A percentile compares a stretch with the other conserved stretches of the same genome.
These are phyloP conservation scores for Pseudocercospora ulei DNA, from an alignment of 2,329 filamentous ascomycete species.

Conservation along the genomic window DNA sequence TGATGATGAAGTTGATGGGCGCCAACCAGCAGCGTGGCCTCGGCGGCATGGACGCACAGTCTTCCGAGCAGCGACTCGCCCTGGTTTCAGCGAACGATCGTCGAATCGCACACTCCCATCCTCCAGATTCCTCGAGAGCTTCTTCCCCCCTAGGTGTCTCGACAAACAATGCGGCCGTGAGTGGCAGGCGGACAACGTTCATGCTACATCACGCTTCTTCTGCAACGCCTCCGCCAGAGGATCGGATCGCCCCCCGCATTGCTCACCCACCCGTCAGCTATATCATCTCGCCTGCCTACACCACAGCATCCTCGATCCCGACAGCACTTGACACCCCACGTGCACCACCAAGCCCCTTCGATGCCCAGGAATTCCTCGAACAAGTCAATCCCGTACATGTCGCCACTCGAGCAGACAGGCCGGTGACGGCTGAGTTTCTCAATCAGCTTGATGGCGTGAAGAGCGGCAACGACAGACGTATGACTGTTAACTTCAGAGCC, in stretches of 20 bases:
- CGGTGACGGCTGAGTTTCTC: neutral
- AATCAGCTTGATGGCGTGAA: constrained; percentile 4
- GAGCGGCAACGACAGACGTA: neutral
- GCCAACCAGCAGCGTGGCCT: neutral
- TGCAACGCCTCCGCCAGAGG: neutral
- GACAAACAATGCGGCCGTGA: neutral
- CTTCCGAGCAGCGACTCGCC: neutral
- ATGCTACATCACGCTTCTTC: constrained; percentile 1
- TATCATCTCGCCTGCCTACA: neutral
- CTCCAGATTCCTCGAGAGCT: neutral
- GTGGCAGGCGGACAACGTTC: neutral
- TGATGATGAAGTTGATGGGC: neutral
- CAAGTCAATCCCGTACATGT: constrained; percentile 11
- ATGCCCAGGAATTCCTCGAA: constrained; percentile 9
- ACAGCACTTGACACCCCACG: neutral
- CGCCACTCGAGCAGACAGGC: neutral
- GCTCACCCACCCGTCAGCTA: neutral
- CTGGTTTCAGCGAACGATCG: neutral
- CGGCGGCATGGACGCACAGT: neutral
- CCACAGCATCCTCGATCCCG: neutral
- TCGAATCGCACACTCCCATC: neutral
- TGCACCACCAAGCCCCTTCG: neutral
- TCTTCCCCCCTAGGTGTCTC: neutral
- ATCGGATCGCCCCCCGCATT: neutral
- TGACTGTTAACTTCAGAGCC: neutral